Conservation (phyloP, 2,329 filamentous ascomycete species). For the Fusarium chlamydosporum region DNA sequence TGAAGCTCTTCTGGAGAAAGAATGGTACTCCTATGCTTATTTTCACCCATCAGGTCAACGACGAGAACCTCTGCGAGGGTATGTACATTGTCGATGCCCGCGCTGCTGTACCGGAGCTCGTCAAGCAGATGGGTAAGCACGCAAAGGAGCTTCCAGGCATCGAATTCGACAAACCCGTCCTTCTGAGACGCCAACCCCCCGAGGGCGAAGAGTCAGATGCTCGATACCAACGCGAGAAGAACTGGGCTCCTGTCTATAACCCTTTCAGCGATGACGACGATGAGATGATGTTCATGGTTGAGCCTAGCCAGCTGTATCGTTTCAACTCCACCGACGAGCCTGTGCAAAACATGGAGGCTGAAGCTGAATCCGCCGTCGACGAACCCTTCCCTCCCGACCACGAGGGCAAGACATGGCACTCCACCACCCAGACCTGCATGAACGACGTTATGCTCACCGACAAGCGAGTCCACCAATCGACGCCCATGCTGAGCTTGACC, state of each 20-base stretch:
- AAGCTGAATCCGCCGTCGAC: conserved; percentile 38
- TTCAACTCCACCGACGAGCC: conserved; percentile 32
- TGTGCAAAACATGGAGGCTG: conserved; percentile 30
- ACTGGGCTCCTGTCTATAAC: conserved; percentile 42
- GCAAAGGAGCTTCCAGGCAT: conserved; percentile 37
- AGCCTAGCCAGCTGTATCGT: conserved; percentile 39
- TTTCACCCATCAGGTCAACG: conserved; percentile 44
- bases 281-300: conserved; percentile 47
- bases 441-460: conserved; percentile 47
- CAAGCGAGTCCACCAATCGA: conserved; percentile 43
- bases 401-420: conserved; percentile 43
- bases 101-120: conserved; percentile 42
- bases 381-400: conserved; percentile 41
- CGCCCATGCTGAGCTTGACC: conserved; percentile 46
- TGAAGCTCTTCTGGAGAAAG: conserved; percentile 48
- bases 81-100: conserved; percentile 45
- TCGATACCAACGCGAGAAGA: conserved; percentile 46
- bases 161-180: conserved; percentile 38
- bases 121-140: conserved; percentile 35
- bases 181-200: conserved; percentile 39
- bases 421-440: conserved; percentile 34
- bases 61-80: conserved; percentile 44
- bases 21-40: conserved; percentile 45
- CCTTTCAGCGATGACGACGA: conserved; percentile 40
- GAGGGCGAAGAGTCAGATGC: conserved; percentile 30